Evolutionary conservation across 106 monocot species (phyloP), one percentile per base, ranked within the genome.

Genomic region (Posidonia australis): DNA sequence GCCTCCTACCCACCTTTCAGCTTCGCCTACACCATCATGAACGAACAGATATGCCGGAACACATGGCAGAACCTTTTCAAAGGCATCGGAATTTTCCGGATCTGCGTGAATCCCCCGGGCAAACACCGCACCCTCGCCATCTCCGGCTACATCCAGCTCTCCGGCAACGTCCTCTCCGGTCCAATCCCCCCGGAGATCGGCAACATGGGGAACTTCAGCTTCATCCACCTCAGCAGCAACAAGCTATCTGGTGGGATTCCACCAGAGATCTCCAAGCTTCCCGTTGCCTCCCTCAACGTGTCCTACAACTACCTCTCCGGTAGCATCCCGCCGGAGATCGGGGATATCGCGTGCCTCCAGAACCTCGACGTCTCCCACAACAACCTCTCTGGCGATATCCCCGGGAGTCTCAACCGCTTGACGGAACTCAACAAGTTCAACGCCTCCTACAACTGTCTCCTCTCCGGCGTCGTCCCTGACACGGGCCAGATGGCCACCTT

Each of bases 141-240:
- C 58, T 79, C 86, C 54, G 93, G 89, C 13, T 84, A 83, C 66
- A 22, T 93, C 41, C 83, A n/a, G 73, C 75, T 93, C 10, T 71
- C 89, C 26, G 67, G 71, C 0, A 93, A 89, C 70, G 49, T 32
- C 11, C 58, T 93, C 26, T 77, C 86, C 44, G 93, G 93, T 29
- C 73, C 62, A 54, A 66, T 93, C 9, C 86, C 92, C 13, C 23
- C 60, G 9, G 74, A 72, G 77, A 85, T 93, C 46, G 83, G 85
- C 14, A 10, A 19, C 26, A 76, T 81, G 76, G 44, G 10, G 58
- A 68, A 65, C 10, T 47, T 93, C 46, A 86, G 89, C 57, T 47
- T 86, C 21, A 17, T 93, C 21, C 83, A 79, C 60, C 62, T 93
- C 54, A 72, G 75, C 46, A 31, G 1, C 46, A 93, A 93, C 70